These are phyloP conservation scores for Ampelomyces quisqualis DNA, from an alignment of 2,329 filamentous ascomycete species.

Conservation along the genomic window DNA sequence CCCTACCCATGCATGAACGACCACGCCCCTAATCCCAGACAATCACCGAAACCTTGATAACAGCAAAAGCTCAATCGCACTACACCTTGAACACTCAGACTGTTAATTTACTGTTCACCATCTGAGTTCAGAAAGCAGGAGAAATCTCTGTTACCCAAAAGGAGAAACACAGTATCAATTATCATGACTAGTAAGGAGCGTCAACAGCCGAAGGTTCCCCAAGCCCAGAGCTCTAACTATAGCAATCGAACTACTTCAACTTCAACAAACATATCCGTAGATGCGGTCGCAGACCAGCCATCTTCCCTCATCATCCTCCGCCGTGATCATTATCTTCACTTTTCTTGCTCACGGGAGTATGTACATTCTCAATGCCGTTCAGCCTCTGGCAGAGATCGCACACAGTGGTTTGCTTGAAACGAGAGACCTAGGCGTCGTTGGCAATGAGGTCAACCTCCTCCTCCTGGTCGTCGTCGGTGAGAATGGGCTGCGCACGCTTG, in stretches of 20 bases:
- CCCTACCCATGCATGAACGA: too few relatives aligned
- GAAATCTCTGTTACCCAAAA: too few relatives aligned
- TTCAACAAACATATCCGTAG: background rate
- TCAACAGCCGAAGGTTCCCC: slow-evolving; percentile 24
- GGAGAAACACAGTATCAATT: slow-evolving; percentile 2
- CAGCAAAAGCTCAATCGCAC: too few relatives aligned
- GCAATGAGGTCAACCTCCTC: slow-evolving; percentile 35
- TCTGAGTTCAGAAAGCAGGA: too few relatives aligned
- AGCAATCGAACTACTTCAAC: slow-evolving; percentile 8
- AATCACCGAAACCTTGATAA: too few relatives aligned
- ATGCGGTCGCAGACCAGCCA: slow-evolving; percentile 14
- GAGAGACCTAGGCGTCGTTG: slow-evolving; percentile 5
- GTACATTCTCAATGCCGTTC: slow-evolving; percentile 6
- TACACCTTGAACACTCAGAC: too few relatives aligned
- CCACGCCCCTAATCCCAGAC: too few relatives aligned
- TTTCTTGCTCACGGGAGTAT: slow-evolving; percentile 4
- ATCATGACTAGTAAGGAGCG: slow-evolving; percentile 19
- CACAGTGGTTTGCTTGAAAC: too few relatives aligned
- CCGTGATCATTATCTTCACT: background rate
- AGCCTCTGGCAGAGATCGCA: too few relatives aligned
- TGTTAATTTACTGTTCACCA: too few relatives aligned
- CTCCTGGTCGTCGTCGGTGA: slow-evolving; percentile 41
- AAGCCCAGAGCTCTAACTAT: too few relatives aligned
- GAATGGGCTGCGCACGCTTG: slow-evolving; percentile 16
- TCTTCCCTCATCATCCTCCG: slow-evolving; percentile 4